Evolutionary conservation across 2,329 filamentous ascomycete genomes (phyloP).

Genomic region (Fusarium multiceps): DNA sequence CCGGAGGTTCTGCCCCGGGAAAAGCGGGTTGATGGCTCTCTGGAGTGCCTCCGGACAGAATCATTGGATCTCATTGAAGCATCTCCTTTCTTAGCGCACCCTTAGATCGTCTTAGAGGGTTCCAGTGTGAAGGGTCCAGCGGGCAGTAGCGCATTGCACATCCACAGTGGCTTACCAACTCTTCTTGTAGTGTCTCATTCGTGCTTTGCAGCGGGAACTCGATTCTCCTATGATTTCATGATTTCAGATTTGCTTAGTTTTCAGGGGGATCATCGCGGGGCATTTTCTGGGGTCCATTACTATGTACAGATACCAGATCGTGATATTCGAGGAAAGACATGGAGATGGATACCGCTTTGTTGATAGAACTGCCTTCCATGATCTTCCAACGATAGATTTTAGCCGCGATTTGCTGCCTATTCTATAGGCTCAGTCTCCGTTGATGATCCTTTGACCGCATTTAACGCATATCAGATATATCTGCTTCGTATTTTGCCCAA

Average conservation of each 20-base stretch:
- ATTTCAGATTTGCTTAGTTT: slow-evolving; percentile 9
- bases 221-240: slow-evolving; percentile 22
- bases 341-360: background rate
- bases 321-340: background rate
- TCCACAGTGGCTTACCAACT: slow-evolving; percentile 19
- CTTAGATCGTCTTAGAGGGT: slow-evolving; percentile 10
- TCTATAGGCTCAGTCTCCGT: background rate
- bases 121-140: slow-evolving; percentile 33
- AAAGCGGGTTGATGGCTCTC: background rate
- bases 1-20: slow-evolving; percentile 36
- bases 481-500: background rate
- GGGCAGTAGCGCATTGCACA: slow-evolving; percentile 26
- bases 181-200: slow-evolving; percentile 21
- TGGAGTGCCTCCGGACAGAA: background rate
- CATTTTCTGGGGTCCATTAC: background rate
- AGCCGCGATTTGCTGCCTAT: background rate
- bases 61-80: slow-evolving; percentile 2
- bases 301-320: background rate
- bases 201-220: background rate
- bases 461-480: background rate
- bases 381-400: background rate
- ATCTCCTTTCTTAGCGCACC: slow-evolving; percentile 10
- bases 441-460: background rate
- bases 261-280: slow-evolving; percentile 34
- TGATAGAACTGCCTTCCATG: background rate